Conservation (phyloP, 257 asterid genomes). For the Mitragyna speciosa region DNA sequence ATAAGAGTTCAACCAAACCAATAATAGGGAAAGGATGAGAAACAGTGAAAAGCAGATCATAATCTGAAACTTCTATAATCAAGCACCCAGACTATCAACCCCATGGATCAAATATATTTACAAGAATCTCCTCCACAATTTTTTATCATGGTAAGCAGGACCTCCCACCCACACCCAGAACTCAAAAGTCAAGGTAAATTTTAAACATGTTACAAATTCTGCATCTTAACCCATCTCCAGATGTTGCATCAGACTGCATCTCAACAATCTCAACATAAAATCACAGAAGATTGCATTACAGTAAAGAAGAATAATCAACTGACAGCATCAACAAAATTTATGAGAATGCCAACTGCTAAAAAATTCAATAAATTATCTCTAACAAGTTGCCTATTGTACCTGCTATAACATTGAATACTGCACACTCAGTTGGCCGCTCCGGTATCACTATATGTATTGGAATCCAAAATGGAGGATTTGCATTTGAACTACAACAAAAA, state of each 20-base stretch:
- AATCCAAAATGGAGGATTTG: slow-evolving; percentile 96
- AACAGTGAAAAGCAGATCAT: not conserved
- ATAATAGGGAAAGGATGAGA: not conserved
- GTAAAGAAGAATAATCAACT: not conserved
- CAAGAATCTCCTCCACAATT: not conserved
- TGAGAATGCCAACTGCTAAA: not conserved
- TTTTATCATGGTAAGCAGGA: not conserved
- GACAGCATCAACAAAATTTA: not conserved
- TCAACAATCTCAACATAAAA: not conserved
- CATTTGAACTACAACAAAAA: slow-evolving; percentile 64
- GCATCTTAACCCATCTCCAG: slow-evolving; percentile 1
- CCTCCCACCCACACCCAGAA: not conserved
- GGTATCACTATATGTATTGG: slow-evolving; percentile 95
- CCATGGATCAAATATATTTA: not conserved
- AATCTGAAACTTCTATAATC: not conserved
- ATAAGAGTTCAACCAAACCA: not conserved
- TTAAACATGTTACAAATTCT: not conserved
- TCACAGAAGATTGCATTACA: slow-evolving; percentile 1
- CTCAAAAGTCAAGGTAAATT: not conserved
- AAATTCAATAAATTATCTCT: not conserved
- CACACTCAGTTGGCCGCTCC: slow-evolving; percentile 95
- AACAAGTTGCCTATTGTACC: slow-evolving; percentile 48
- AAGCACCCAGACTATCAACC: not conserved
- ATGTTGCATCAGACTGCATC: not conserved
- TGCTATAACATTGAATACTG: slow-evolving; percentile 94